A percentile compares a stretch with the other conserved stretches of the same genome.
Evolutionary conservation across 2,329 filamentous ascomycete species (phyloP).

Genomic region (Leptographium procerum): DNA sequence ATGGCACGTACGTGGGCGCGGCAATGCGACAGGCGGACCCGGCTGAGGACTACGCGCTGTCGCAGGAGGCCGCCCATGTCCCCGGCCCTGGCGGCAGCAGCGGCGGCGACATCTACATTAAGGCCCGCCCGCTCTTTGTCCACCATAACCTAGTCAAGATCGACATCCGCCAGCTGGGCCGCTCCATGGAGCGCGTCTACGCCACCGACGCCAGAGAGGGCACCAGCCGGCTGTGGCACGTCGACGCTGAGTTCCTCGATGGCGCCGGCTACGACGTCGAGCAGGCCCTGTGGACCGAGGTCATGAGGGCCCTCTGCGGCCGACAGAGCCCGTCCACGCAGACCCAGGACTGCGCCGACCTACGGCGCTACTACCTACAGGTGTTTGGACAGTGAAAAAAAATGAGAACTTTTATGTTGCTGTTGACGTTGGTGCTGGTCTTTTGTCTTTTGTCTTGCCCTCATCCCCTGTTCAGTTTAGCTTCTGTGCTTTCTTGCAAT

Average conservation of each 20-base stretch:
- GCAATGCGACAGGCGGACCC: conserved; percentile 22
- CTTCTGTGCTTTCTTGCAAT: too few species aligned
- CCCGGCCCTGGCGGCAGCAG: background rate
- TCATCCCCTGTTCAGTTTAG: too few species aligned
- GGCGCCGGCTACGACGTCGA: conserved; percentile 22
- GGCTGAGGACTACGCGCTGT: conserved; percentile 16
- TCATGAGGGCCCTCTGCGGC: conserved; percentile 19
- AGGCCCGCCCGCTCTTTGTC: conserved; percentile 21
- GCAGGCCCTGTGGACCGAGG: conserved; percentile 20
- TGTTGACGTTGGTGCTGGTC: too few species aligned
- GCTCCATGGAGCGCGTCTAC: conserved; percentile 12
- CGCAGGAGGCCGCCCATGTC: conserved; percentile 1
- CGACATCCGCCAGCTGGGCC: conserved; percentile 19
- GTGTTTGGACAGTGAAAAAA: conserved; percentile 2
- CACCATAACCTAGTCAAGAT: conserved; percentile 27
- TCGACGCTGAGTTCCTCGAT: conserved; percentile 14
- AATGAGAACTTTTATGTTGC: too few species aligned
- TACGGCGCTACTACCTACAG: conserved; percentile 18
- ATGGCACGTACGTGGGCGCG: conserved; percentile 15
- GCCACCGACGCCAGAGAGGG: conserved; percentile 14
- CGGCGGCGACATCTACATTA: background rate
- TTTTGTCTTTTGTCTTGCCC: too few species aligned
- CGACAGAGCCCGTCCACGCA: conserved; percentile 10
- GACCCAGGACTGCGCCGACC: conserved; percentile 19
- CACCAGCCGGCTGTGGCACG: conserved; percentile 19